These are phyloP conservation scores for Guillardia theta DNA, from an alignment of 78 protist species.

Conservation along the genomic window DNA sequence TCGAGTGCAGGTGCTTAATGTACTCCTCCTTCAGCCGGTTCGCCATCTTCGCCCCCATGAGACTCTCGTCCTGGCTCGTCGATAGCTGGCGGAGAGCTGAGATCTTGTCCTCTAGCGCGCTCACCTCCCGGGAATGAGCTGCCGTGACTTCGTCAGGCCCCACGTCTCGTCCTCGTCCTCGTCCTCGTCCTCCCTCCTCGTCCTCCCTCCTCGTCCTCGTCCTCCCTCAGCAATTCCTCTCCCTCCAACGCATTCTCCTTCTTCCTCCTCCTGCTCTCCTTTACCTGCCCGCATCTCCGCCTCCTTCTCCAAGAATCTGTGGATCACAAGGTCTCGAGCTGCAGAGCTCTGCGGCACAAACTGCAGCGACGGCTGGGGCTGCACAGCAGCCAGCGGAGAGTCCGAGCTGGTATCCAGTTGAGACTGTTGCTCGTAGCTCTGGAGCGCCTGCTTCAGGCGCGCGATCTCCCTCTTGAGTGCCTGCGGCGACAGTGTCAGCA, in stretches of 20 bases:
- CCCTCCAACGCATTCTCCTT: no score
- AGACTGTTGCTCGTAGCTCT: no score
- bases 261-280: no score
- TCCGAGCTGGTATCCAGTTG: no score
- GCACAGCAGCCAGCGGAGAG: no score
- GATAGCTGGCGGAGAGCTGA: neutral
- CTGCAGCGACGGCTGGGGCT: no score
- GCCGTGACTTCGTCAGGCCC: neutral
- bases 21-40: neutral
- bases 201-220: neutral
- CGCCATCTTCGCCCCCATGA: neutral
- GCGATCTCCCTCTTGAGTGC: neutral
- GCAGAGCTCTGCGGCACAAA: no score
- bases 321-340: no score
- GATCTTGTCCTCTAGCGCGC: neutral
- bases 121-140: neutral
- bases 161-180: neutral
- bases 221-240: neutral
- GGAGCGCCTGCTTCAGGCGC: neutral
- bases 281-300: neutral
- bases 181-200: neutral
- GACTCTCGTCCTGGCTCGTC: neutral
- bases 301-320: neutral
- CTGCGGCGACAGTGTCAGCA: no score
- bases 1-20: conserved; percentile 6